phyloP scores from a whole-genome alignment of 768 basidiomycete genomes.

The Naematelia aurantialba region DNA sequence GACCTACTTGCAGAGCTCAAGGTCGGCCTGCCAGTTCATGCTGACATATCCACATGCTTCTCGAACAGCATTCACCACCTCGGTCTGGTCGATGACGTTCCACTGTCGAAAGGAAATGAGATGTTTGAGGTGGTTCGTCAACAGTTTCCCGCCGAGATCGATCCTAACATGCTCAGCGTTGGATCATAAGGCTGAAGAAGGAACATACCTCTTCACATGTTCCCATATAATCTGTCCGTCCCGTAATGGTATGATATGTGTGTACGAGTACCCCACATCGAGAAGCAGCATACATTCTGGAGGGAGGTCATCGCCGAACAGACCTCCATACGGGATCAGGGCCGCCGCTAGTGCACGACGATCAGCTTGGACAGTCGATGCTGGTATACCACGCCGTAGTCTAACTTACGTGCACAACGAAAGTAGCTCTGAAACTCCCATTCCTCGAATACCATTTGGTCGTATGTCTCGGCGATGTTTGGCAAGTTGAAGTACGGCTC shows the following conservation, averaged over 20 bases:
- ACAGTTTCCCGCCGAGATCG: constrained; percentile 89
- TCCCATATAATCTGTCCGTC: constrained; percentile 69
- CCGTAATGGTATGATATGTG: constrained; percentile 81
- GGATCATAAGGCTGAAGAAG: neutral
- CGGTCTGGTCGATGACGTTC: constrained; percentile 97
- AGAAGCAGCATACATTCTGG: constrained; percentile 79
- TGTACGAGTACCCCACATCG: constrained; percentile 90
- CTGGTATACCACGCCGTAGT: neutral
- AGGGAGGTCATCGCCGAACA: constrained; percentile 58
- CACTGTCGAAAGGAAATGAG: constrained; percentile 91
- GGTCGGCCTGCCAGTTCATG: constrained; percentile 62
- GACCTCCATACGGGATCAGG: constrained; percentile 66
- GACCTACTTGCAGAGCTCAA: constrained; percentile 73
- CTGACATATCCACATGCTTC: constrained; percentile 87
- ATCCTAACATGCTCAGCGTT: constrained; percentile 58
- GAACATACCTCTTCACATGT: constrained; percentile 70
- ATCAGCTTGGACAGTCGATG: neutral
- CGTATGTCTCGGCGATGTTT: constrained; percentile 85
- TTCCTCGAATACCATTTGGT: constrained; percentile 94
- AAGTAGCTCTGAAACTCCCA: constrained; percentile 84
- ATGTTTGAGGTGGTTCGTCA: constrained; percentile 93
- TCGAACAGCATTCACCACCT: constrained; percentile 88
- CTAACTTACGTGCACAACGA: constrained; percentile 70
- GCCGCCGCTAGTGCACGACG: constrained; percentile 69
- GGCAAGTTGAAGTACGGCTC: constrained; percentile 93